Evolutionary conservation across 495 filamentous ascomycete species (phyloP).

Genomic region (Xylaria intraflava): DNA sequence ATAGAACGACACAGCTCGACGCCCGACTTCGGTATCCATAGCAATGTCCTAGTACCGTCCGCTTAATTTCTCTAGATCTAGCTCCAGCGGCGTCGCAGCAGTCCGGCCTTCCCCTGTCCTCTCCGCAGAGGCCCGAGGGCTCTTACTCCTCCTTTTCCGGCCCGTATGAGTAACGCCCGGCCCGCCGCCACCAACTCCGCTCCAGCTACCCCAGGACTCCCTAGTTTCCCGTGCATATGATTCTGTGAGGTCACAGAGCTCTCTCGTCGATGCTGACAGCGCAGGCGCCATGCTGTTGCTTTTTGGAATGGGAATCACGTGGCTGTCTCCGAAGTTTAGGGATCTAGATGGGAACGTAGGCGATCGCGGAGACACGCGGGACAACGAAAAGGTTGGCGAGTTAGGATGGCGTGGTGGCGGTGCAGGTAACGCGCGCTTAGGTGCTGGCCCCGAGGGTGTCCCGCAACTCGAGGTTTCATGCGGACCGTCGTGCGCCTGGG

Average conservation of each 20-base stretch:
- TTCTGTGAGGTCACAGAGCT: conserved; percentile 19
- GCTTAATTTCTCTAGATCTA: conserved; percentile 22
- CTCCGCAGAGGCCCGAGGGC: conserved; percentile 1
- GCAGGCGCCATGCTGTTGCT: background rate
- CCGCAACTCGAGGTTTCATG: conserved; percentile 28
- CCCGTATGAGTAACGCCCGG: conserved; percentile 10
- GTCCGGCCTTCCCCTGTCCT: conserved; percentile 13
- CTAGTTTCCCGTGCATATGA: conserved; percentile 20
- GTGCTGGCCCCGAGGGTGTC: conserved; percentile 28
- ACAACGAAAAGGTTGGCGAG: conserved; percentile 21
- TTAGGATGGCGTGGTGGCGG: conserved; percentile 19
- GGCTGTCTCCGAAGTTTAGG: background rate
- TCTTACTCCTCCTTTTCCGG: conserved; percentile 10
- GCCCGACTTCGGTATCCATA: background rate
- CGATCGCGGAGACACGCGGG: conserved; percentile 11
- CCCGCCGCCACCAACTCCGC: conserved; percentile 21
- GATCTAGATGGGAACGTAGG: conserved; percentile 3
- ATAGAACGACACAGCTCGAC: background rate
- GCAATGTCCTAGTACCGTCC: conserved; percentile 9
- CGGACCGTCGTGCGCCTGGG: conserved; percentile 26
- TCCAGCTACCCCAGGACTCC: conserved; percentile 28
- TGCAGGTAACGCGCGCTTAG: conserved; percentile 24
- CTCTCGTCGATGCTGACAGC: conserved; percentile 12
- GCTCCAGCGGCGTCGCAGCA: conserved; percentile 14
- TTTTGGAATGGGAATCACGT: background rate